Evolutionary conservation across 352 stramenopile genomes (phyloP), one percentile per base, ranked within the genome.

Genomic region (Phytophthora macrochlamydospora): DNA sequence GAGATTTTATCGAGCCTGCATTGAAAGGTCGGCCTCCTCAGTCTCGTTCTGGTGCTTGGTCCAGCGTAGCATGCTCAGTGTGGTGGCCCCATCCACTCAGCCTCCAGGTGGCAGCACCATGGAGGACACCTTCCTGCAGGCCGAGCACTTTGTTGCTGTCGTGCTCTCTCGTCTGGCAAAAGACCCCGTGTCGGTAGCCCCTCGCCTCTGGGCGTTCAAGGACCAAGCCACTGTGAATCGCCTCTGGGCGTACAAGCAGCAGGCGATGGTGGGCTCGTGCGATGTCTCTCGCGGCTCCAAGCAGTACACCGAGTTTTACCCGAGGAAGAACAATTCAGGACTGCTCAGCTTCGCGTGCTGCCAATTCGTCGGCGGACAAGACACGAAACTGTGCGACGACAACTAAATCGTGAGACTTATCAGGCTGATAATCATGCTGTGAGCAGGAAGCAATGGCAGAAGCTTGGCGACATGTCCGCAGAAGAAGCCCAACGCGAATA

Each of bases 241-340:
- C 0, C 60, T 91, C 1, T 90, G 83, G 83, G 76, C 80, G 18
- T 70, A 89, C 29, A 72, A 76, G 40, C 80, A 89, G 63, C 83
- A 91, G 66, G 80, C 73, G 13, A 59, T 78, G 9, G 51, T 87
- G n/a, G 81, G 81, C 37, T 87, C 83, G 1, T 92, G 83, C 44
- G 83, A 92, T 56, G 62, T 53, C 18, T 86, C 75, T 7, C 74
- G 83, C 1, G 78, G 75, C n/a, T 70, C 72, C 12, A 82, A 78
- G 56, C 71, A 71, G 51, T 87, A 90, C 59, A 50, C 70, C 6
- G 51, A 65, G 50, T 65, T 73, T 7, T 69, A 65, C 38, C 54
- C 60, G 5, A 56, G 55, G 50, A 60, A 8, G 51, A 71, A 63
- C 12, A 13, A 49, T 9, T 37, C 59, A 12, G 13, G 49, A 18